Percentiles rank a stretch among this genome's conserved stretches.
phyloP scores from a whole-genome alignment of 345 rosid genomes.

The Excoecaria cochinchinensis region DNA sequence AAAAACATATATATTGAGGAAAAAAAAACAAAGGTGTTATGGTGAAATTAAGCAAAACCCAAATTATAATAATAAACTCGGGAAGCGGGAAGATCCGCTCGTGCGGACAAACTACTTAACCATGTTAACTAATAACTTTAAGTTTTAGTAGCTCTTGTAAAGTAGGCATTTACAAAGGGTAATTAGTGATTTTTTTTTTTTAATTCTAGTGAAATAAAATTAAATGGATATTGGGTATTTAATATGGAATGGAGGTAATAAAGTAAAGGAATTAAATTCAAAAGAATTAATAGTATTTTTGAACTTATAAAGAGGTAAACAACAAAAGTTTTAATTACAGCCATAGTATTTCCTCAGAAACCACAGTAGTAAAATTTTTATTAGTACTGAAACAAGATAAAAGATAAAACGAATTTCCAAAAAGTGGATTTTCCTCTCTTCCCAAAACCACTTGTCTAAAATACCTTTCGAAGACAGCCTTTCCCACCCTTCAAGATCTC shows the following conservation, averaged over 20 bases:
- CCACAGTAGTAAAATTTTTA: not conserved
- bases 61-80: slow-evolving; percentile 39
- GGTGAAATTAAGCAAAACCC: slow-evolving; percentile 22
- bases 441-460: slow-evolving; percentile 30
- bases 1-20: not conserved
- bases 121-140: too few relatives aligned
- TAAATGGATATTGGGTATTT: too few relatives aligned
- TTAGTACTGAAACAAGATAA: not conserved
- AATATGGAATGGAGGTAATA: too few relatives aligned
- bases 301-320: slow-evolving; percentile 14
- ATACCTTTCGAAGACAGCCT: slow-evolving; percentile 37
- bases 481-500: slow-evolving; percentile 25
- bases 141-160: too few relatives aligned
- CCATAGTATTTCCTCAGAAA: slow-evolving; percentile 22
- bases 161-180: too few relatives aligned
- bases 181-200: too few relatives aligned
- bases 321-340: slow-evolving; percentile 25
- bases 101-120: slow-evolving; percentile 59
- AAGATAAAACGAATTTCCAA: not conserved
- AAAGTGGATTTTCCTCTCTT: slow-evolving; percentile 31
- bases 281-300: not conserved
- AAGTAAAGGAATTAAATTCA: not conserved
- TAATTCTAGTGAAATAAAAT: too few relatives aligned
- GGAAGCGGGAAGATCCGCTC: slow-evolving; percentile 64
- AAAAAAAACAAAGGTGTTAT: not conserved